Conservation (phyloP, 179 eudicot genomes). For the Patellifolia procumbens region DNA sequence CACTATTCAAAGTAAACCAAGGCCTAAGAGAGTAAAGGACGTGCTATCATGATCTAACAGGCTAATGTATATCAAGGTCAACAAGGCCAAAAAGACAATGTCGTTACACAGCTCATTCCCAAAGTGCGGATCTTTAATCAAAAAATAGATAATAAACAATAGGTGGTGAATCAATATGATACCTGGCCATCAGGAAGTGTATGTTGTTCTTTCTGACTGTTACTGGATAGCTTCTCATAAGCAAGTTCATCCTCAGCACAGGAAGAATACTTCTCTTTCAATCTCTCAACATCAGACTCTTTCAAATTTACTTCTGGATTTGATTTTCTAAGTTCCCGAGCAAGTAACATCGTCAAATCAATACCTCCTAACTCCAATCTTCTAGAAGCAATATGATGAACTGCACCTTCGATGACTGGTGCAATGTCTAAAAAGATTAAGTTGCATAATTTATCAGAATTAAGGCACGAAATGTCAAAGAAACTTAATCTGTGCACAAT, state of each 20-base stretch:
- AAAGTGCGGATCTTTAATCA: neutral
- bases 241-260: conserved; percentile 82
- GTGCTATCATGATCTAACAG: neutral
- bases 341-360: conserved; percentile 73
- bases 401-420: conserved; percentile 91
- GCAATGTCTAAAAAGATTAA: conserved; percentile 58
- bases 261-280: conserved; percentile 71
- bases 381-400: conserved; percentile 84
- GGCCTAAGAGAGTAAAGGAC: too few species aligned
- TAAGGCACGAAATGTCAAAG: neutral
- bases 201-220: conserved; percentile 65
- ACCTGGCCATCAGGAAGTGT: conserved; percentile 96
- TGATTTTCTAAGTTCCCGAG: conserved; percentile 64
- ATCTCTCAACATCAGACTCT: conserved; percentile 59
- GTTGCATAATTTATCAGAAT: conserved; percentile 14
- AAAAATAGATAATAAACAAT: neutral
- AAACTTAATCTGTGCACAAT: neutral
- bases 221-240: conserved; percentile 49
- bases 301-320: conserved; percentile 54
- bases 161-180: neutral
- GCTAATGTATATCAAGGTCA: neutral
- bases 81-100: neutral
- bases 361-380: conserved; percentile 77
- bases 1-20: too few species aligned
- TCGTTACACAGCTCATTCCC: neutral